These are phyloP conservation scores for Ceratocystis colombiana DNA, from an alignment of 2,329 filamentous ascomycete genomes.

Conservation along the genomic window DNA sequence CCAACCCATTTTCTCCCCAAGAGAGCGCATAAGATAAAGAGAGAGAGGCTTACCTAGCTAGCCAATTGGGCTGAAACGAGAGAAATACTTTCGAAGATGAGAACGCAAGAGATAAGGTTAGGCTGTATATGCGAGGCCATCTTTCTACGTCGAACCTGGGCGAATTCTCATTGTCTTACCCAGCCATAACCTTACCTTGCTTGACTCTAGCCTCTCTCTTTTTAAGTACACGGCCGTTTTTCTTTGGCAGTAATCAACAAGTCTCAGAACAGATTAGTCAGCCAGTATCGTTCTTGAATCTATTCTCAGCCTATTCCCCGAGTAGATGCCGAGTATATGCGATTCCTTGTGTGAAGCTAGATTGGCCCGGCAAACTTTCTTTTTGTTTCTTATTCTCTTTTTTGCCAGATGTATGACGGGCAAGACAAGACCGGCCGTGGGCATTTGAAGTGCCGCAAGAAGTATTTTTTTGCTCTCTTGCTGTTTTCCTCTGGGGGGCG, in stretches of 20 bases:
- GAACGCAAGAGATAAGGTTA: background rate
- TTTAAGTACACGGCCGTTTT: background rate
- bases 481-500: background rate
- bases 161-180: background rate
- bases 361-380: no score
- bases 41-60: no score
- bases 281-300: background rate
- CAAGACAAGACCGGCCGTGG: no score
- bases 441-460: no score
- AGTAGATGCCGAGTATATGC: no score
- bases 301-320: background rate
- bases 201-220: background rate
- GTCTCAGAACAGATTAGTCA: background rate
- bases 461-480: background rate
- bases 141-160: background rate
- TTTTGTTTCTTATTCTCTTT: no score
- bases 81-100: background rate
- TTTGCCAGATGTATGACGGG: no score
- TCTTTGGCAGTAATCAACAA: background rate
- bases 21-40: background rate
- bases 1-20: background rate
- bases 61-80: background rate
- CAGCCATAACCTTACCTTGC: background rate
- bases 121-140: background rate
- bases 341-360: no score